Evolutionary conservation across 2,329 filamentous ascomycete species (phyloP), one percentile per base, ranked within the genome.

Genomic region (Lecanosticta acicola): DNA sequence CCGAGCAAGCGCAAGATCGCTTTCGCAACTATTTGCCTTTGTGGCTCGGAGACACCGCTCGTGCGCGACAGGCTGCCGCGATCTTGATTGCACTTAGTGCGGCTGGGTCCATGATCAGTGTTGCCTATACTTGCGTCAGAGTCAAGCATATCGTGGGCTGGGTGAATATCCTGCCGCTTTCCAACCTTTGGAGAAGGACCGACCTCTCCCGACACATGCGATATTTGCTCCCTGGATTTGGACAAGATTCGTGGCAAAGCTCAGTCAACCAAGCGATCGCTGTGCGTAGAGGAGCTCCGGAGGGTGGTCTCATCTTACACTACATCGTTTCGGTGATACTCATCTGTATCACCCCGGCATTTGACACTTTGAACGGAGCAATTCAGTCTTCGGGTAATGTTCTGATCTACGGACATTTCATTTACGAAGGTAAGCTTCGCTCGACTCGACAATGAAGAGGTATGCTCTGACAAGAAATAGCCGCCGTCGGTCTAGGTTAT

Each of bases 61-160:
- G 39, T 14, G 37, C 40, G 13, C 20, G 40, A 19, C 26, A 26
- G 4, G 47, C 43, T 8, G 42, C 43, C 16, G 37, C 35, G 11
- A 26, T 50, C 2, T 18, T 50, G 20, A 40, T 45, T 18, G 16
- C 44, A 8, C n/a, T 48, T 4, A 47, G 43, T 16, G 48, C 50
- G 2, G 39, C 47, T 19, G 50, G 50, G 3, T 50, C 37, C 29
- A 33, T 53, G 7, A 24, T 50, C 20, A 45, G 43, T 40, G 48
- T 53, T 11, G 41, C 45, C 13, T 53, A 50, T 35, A 50, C 50
- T 14, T 41, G 39, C 35, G 21, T 45, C 18, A 17, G 46, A 45
- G 51, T 54, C 13, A 54, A 51, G 41, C 49, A 51, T 41, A 47
- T 35, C 14, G 48, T 54, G 32, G 48, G 32, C 16, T 46, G 45